These are phyloP conservation scores for Flaveria floridana DNA, from an alignment of 140 eudicot species.

Conservation along the genomic window DNA sequence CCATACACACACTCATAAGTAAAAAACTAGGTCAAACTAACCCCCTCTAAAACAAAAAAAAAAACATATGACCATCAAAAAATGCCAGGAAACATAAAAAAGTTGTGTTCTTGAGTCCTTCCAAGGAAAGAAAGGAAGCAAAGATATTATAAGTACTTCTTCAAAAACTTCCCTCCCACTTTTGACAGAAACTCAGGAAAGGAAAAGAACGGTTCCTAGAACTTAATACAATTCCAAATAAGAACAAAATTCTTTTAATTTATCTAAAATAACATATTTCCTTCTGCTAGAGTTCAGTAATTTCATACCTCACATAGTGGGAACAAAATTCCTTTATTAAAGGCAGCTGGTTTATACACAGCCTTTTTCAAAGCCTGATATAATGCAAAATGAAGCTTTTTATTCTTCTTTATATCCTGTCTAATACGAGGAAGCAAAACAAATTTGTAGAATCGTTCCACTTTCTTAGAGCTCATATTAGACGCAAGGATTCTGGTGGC, in stretches of 20 bases:
- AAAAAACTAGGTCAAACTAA: background rate
- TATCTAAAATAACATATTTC: background rate
- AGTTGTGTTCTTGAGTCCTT: background rate
- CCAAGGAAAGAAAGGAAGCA: background rate
- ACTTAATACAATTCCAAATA: too few species aligned
- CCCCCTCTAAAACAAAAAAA: background rate
- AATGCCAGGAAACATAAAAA: too few species aligned
- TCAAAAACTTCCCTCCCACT: background rate
- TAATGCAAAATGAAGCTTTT: constrained; percentile 75
- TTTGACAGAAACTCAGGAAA: background rate
- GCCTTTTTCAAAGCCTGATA: constrained; percentile 80
- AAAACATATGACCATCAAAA: background rate
- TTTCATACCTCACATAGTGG: constrained; percentile 73
- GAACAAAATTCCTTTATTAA: constrained; percentile 81
- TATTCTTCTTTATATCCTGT: constrained; percentile 72
- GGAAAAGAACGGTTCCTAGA: too few species aligned
- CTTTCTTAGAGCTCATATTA: constrained; percentile 77
- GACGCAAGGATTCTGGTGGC: constrained; percentile 93
- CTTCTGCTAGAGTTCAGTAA: background rate
- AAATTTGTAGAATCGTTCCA: constrained; percentile 71
- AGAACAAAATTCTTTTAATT: background rate
- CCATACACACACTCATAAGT: background rate
- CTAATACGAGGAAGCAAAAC: constrained; percentile 77
- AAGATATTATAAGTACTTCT: background rate
- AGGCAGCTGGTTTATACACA: constrained; percentile 85